Evolutionary conservation across 1,139 yeast species (phyloP), one percentile per base, ranked within the genome.

Genomic region (Diutina rugosa): DNA sequence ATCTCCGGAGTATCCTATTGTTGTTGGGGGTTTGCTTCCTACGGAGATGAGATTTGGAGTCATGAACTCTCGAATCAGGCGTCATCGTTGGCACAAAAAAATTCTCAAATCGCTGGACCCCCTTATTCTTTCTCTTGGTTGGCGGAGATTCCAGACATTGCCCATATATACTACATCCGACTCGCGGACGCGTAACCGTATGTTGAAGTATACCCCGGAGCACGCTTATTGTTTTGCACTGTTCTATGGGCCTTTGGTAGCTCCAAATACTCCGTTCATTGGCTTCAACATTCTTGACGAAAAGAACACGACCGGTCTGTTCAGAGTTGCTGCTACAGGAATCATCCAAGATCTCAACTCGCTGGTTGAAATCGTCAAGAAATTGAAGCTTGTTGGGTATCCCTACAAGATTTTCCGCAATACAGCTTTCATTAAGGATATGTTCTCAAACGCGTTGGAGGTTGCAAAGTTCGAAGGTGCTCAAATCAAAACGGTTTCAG

Each of bases 391-490:
- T 60, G 97, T 93, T 38, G 99, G 99, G 56, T 80, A 90, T 67
- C 98, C 99, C 32, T 84, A 87, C 70, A 91, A 95, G 74, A 84
- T 95, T 54, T 93, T 85, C 82, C 86, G 90, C 66, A 95, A 93
- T 72, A 95, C 99, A 3, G 99, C 99, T 1, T 95, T 95, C 67
- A 85, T 95, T 66, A 91, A 90, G 70, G 98, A 91, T 66, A 95
- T 95, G 99, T 95, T 95, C 69, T 79, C 86, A 32, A 85, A 95
- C 58, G 80, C 96, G 0, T 78, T 95, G 70, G 99, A 95, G 72
- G 97, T 91, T 58, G 98, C 98, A 54, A 89, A 91, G 68, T 95
- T 95, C 67, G 99, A 95, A 74, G 99, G 99, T 58, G 99, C 99
- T 0, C 85, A 91, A 51, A 89, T 95, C 65, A 85, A 91, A 69